Conservation (phyloP, 2,329 filamentous ascomycete genomes). For the Fusarium poae region DNA sequence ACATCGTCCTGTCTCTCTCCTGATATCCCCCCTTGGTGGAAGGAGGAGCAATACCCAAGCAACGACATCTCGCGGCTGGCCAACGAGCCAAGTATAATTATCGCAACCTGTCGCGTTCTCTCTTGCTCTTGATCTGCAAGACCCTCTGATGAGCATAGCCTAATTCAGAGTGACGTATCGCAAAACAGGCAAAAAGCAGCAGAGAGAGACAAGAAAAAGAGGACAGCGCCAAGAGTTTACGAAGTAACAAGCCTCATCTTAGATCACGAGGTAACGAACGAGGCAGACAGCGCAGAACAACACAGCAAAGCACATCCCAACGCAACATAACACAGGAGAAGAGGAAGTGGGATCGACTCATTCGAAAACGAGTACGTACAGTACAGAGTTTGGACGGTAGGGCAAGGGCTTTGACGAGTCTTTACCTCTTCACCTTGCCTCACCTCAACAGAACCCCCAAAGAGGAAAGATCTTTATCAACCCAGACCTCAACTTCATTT, state of each 20-base stretch:
- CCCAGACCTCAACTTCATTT: conserved; percentile 36
- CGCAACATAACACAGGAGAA: conserved; percentile 6
- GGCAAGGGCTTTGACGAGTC: conserved; percentile 38
- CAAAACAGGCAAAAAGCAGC: conserved; percentile 31
- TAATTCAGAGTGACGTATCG: conserved; percentile 46
- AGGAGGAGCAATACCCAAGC: conserved; percentile 40
- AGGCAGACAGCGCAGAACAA: conserved; percentile 35
- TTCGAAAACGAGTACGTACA: conserved; percentile 6
- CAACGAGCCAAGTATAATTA: conserved; percentile 40
- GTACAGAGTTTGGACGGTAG: conserved; percentile 20
- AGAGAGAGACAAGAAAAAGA: conserved; percentile 35
- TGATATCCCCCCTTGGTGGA: conserved; percentile 47
- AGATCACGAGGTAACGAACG: conserved; percentile 26
- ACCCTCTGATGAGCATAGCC: conserved; percentile 41
- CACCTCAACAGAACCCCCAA: conserved; percentile 36
- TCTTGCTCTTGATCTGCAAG: conserved; percentile 31
- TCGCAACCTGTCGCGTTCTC: conserved; percentile 38
- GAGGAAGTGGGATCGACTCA: conserved; percentile 28
- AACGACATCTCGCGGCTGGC: conserved; percentile 37
- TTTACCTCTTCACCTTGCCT: conserved; percentile 5
- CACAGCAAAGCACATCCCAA: conserved; percentile 1
- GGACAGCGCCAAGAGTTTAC: conserved; percentile 39
- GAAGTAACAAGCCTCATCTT: conserved; percentile 35
- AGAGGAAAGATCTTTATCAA: conserved; percentile 38
- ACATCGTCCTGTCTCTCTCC: conserved; percentile 48